phyloP scores from a whole-genome alignment of 2,329 filamentous ascomycete genomes.

The Metarhizium anisopliae region DNA sequence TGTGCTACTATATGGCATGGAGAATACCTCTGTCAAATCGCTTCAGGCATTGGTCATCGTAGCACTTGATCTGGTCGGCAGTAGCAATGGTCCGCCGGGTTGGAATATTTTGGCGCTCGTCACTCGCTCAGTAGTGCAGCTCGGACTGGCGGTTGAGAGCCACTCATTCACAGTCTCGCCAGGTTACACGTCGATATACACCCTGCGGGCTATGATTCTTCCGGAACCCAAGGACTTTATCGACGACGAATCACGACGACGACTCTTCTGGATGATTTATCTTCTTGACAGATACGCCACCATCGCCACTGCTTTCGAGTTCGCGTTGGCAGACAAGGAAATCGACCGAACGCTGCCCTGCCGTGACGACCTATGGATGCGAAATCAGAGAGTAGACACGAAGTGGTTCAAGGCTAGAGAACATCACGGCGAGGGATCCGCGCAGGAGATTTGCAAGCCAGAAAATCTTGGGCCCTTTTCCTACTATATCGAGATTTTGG shows the following conservation, averaged over 20 bases:
- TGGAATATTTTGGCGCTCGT: conserved; percentile 91
- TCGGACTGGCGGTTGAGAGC: conserved; percentile 75
- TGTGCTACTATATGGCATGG: conserved; percentile 78
- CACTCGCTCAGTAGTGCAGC: conserved; percentile 77
- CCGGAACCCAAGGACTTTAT: conserved; percentile 79
- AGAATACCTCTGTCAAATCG: conserved; percentile 82
- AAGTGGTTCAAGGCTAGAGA: conserved; percentile 62
- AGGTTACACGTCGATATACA: conserved; percentile 79
- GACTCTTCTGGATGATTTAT: conserved; percentile 93
- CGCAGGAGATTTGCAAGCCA: conserved; percentile 58
- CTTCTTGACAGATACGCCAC: conserved; percentile 84
- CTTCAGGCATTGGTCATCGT: conserved; percentile 82
- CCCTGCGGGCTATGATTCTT: conserved; percentile 73
- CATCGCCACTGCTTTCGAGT: conserved; percentile 85
- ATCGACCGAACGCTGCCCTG: conserved; percentile 83
- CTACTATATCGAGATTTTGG: conserved; percentile 83
- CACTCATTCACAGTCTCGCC: conserved; percentile 73
- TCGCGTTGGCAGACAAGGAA: conserved; percentile 79
- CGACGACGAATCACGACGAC: conserved; percentile 76
- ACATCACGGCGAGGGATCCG: conserved; percentile 33
- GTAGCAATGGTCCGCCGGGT: conserved; percentile 80
- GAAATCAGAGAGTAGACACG: conserved; percentile 77
- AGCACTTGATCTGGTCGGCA: conserved; percentile 75
- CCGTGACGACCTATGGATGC: conserved; percentile 75
- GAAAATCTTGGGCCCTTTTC: conserved; percentile 83